Evolutionary conservation across 768 basidiomycete genomes (phyloP), one percentile per base, ranked within the genome.

Genomic region (Pleurotus platypus): DNA sequence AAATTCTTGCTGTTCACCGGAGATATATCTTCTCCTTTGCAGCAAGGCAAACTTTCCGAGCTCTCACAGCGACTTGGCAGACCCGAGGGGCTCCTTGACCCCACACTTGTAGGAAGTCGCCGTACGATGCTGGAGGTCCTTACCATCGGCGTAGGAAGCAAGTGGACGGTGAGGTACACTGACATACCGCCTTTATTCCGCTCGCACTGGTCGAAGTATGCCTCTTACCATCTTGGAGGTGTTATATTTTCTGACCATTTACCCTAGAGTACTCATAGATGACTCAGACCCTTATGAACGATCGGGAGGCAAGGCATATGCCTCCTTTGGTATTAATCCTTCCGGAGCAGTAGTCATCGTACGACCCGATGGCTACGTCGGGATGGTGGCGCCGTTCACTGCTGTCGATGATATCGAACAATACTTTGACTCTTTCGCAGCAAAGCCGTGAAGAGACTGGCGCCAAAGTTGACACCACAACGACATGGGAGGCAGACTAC

Each of bases 361-460:
- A 4, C 75, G 86, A 22, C 85, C 85, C 6, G 86, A 86, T 62
- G 87, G 87, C 13, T 87, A 87, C 57, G 77, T 90, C 27, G 84
- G 82, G 2, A 74, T 72, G 61, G 71, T 89, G 30, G 75, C 75
- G 1, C 78, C 86, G 0, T 67, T 88, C 42, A 64, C 73, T 26
- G 73, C 75, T n/a, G 60, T 74, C 7, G 51, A 63, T 20, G 63
- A 69, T 11, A 46, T 89, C 46, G 69, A 75, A 30, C 18, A 20
- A 1, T 88, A 87, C 62, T 82, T 89, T 39, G 7, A 15, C 18
- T 39, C 37, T 37, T 54, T 54, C 24, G 42, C 42, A 39, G 26
- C 37, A 7, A 24, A 50, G n/a, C 18, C 22, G 20, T 48, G 22
- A 48, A 16, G 46, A 24, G 24, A 15, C 18, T 48, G n/a, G 42